Percentiles rank a stretch among this genome's conserved stretches.
Evolutionary conservation across 495 filamentous ascomycete species (phyloP).

Genomic region (Aspergillus avenaceus): DNA sequence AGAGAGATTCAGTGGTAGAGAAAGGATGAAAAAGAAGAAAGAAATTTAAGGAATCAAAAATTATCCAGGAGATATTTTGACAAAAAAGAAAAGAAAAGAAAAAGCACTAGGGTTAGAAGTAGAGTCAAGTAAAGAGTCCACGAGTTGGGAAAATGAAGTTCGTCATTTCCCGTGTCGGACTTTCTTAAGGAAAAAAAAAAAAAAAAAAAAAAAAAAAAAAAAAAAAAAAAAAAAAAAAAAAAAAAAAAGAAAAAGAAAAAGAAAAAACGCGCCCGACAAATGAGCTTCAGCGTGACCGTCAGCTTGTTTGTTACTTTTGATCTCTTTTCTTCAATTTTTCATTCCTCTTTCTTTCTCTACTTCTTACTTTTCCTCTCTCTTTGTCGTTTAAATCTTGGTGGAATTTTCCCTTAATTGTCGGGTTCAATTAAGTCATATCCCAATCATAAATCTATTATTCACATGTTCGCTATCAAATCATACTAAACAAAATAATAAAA

Average conservation of each 20-base stretch:
- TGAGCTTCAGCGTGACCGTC: conserved; percentile 3
- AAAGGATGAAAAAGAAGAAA: neutral
- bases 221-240: neutral
- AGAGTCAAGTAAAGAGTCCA: no score
- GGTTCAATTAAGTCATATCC: no score
- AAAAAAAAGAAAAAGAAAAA: no score
- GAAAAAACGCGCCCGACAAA: conserved; percentile 7
- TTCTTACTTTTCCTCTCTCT: no score
- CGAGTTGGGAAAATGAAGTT: neutral
- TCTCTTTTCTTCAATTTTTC: neutral
- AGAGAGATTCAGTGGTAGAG: neutral
- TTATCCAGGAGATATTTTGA: neutral
- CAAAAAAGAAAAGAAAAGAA: neutral
- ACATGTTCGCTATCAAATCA: conserved; percentile 1
- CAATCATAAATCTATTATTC: no score
- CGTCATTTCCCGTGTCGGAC: neutral
- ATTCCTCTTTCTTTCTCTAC: no score
- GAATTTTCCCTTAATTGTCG: no score
- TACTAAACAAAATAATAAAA: no score
- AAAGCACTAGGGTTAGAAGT: no score
- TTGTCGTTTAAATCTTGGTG: no score
- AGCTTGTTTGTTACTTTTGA: neutral
- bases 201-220: neutral
- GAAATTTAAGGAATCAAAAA: neutral
- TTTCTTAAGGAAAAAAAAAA: neutral